Percentiles rank a stretch among this genome's conserved stretches.
Evolutionary conservation across 805 yeast species (phyloP).

Genomic region (Ogataea methylovora): DNA sequence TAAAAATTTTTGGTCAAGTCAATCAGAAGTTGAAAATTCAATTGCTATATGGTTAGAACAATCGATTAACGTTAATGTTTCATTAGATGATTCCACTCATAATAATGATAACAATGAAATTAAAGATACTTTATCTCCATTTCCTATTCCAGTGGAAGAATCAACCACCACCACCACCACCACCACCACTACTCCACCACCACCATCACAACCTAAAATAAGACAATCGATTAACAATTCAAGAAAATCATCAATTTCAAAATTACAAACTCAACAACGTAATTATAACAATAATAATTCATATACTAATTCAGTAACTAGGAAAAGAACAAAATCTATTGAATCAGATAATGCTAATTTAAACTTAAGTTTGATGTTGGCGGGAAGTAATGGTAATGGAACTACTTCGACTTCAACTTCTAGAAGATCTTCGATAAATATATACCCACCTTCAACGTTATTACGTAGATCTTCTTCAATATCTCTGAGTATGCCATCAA

Average conservation of each 20-base stretch:
- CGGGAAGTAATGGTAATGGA: too few species aligned
- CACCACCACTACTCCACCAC: background rate
- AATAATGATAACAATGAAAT: too few species aligned
- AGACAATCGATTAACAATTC: background rate
- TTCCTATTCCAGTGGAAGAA: background rate
- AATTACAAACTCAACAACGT: background rate
- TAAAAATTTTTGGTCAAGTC: slow-evolving; percentile 10
- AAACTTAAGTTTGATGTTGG: too few species aligned
- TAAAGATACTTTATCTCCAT: background rate
- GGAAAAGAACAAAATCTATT: background rate
- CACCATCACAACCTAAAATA: background rate
- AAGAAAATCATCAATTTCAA: background rate
- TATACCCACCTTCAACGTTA: background rate
- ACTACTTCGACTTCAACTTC: background rate
- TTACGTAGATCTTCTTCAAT: background rate
- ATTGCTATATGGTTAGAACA: slow-evolving; percentile 19
- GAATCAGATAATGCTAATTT: too few species aligned
- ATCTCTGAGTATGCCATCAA: background rate
- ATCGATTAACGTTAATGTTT: background rate
- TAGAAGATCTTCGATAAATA: background rate
- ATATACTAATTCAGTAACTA: too few species aligned
- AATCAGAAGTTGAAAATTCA: slow-evolving; percentile 18
- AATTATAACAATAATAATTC: too few species aligned
- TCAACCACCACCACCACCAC: background rate
- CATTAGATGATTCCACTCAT: too few species aligned